Base-by-base conservation (phyloP, 2,329 filamentous ascomycete species). In the Teratosphaeria gauchensis region DNA sequence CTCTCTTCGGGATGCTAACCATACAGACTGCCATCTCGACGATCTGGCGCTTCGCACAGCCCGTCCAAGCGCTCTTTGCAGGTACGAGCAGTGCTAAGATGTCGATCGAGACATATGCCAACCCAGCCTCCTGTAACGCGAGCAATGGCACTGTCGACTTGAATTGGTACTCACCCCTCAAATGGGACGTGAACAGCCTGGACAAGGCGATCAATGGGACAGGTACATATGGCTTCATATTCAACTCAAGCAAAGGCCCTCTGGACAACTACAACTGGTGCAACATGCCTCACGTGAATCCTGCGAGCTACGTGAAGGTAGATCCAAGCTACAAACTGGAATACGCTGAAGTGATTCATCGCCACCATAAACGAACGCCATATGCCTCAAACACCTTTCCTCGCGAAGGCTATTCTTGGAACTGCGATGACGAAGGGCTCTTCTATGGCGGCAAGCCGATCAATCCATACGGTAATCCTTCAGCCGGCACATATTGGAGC, bases 271-370 rank as follows among this genome's bases (percentile, higher is more conserved):
- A 92, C 73, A 90, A 92, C 71, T 92, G 80, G 79, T 94, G 89
- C 73, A 92, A 94, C 68, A 94, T 94, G 88, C 89, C 90, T 0
- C 90, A 92, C 74, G 86, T 89, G n/a, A 80, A 88, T 33, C 74
- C 71, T 24, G 72, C 73, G 14, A 87, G 89, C 66, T 94, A 94
- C 68, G 71, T 78, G 14, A 63, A 58, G 35, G 78, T 73, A 61
- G 66, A 75, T 1, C 63, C 73, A 0, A 81, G 80, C n/a, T 90
- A 83, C 68, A 77, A 84, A 65, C 75, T 94, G 55, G 75, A 81
- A 66, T 92, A 92, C 69, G 88, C 92, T 7, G 89, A 92, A 74
- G 76, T 92, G 80, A 87, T 92, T 55, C 89, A 94, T 68, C 82
- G 90, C 56, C 90, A 94, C 70, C 89, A 94, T 73, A 94, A 94